Base-by-base conservation (phyloP, 2,329 filamentous ascomycete genomes). In the Penicillium sp. region DNA sequence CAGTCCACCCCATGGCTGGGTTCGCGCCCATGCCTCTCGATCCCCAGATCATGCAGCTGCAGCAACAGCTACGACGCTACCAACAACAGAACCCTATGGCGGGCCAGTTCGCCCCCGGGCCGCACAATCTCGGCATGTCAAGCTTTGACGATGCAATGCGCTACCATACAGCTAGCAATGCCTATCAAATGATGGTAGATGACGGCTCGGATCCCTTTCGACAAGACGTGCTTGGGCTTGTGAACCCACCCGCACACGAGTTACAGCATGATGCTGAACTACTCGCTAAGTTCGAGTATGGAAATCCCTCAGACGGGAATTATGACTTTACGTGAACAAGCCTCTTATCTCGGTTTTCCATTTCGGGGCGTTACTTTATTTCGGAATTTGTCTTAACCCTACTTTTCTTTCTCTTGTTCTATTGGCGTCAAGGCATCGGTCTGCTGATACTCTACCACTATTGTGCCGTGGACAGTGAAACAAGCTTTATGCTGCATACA, bases 11-110 rank as follows among this genome's bases (percentile, higher is more conserved):
- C 23, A 74, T 79, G 60, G 64, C 71, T 23, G 69, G 73, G 32
- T 78, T 76, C 54, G 70, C 77, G 56, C 75, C 80, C 40, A 76
- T 86, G 69, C 82, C 83, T 2, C 77, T 85, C 40, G 84, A 87
- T 56, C 83, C 84, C 3, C 82, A 83, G 37, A 83, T 86, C 46
- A 85, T 86, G 60, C 78, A 80, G 59, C 71, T 80, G 29, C 73
- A 78, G 42, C 68, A 76, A 34, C 75, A 78, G 50, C 67, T 79
- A 3, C 66, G 72, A 32, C 66, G 72, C 21, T 76, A 74, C 45
- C 72, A 72, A 49, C 66, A 72, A 23, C 72, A 76, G 46, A 71
- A 70, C 47, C 59, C 66, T 37, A 72, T 76, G 54, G 21, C 47
- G 7, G 66, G 72, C 50, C 68, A 68, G 1, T 76, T 74, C 54